Conservation (phyloP, 116 monocot species). For the Phalaenopsis hybrid region DNA sequence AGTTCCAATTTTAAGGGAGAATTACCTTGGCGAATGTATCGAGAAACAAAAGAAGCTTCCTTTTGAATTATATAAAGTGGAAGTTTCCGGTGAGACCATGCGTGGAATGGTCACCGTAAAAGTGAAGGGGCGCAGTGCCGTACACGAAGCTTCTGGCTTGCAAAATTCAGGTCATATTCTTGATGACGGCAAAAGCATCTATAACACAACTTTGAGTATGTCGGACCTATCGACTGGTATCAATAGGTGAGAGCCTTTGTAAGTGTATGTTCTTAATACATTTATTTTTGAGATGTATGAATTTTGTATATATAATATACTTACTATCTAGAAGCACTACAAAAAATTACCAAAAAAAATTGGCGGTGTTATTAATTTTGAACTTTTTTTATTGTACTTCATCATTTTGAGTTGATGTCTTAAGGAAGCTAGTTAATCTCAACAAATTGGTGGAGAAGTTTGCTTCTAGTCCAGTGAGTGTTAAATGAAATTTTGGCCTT, state of each 20-base stretch:
- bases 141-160: conserved; percentile 86
- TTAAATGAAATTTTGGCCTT: no score
- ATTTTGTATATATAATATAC: no score
- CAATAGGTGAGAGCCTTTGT: conserved; percentile 54
- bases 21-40: conserved; percentile 66
- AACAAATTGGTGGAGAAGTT: no score
- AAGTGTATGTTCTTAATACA: background rate
- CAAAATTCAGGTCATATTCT: conserved; percentile 88
- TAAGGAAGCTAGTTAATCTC: no score
- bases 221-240: conserved; percentile 90
- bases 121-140: conserved; percentile 92
- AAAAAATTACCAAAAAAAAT: no score
- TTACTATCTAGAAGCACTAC: no score
- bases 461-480: no score
- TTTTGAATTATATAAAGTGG: conserved; percentile 69
- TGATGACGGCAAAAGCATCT: conserved; percentile 87
- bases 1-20: conserved; percentile 68
- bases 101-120: conserved; percentile 70
- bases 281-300: background rate
- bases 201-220: conserved; percentile 93
- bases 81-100: conserved; percentile 31
- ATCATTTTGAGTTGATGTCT: no score
- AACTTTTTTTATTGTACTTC: no score
- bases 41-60: conserved; percentile 51
- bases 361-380: no score